Base-by-base conservation (phyloP, 2,329 filamentous ascomycete species). In the Trichoderma lentiforme region DNA sequence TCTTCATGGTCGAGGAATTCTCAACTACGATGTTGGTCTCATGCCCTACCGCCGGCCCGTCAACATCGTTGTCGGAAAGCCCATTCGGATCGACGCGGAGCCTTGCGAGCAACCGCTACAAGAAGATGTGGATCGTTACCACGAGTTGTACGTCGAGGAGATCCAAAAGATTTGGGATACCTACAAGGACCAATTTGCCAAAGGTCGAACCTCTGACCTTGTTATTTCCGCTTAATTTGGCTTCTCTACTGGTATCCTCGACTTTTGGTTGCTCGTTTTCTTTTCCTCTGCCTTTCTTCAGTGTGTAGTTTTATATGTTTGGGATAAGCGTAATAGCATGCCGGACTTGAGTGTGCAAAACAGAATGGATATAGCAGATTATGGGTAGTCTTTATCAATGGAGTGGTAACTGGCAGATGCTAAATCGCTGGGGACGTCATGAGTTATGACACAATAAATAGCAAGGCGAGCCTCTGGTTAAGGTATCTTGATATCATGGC, bases 21-120 rank as follows among this genome's bases (percentile, higher is more conserved):
- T 98, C 83, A 99, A 99, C 81, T 98, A 99, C 79, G 96, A 99
- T 80, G 93, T 98, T 15, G 96, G 96, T 4, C 84, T 98, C 77
- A 94, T 98, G 93, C 96, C 96, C 0, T 98, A 98, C 81, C 90
- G 96, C 14, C 87, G 91, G 65, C 91, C 94, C 12, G 85, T 99
- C 72, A 96, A 98, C 79, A 89, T 98, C 62, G 95, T 99, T 14
- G 93, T 97, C 15, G 95, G 95, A 4, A 87, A 88, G 67, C 94
- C 95, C 0, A 94, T 98, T 73, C 85, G 86, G 74, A 91, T 97
- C 6, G 83, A 88, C 65, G 86, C 87, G 73, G 83, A 86, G 24
- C 83, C 88, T 56, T 80, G 79, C n/a, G 74, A 77, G 39, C 89
- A 90, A 73, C 92, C 95, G 1, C 87, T 91, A 28, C 88, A 92